These are phyloP conservation scores for Coffea humblotiana DNA, from an alignment of 305 asterid species.

Conservation along the genomic window DNA sequence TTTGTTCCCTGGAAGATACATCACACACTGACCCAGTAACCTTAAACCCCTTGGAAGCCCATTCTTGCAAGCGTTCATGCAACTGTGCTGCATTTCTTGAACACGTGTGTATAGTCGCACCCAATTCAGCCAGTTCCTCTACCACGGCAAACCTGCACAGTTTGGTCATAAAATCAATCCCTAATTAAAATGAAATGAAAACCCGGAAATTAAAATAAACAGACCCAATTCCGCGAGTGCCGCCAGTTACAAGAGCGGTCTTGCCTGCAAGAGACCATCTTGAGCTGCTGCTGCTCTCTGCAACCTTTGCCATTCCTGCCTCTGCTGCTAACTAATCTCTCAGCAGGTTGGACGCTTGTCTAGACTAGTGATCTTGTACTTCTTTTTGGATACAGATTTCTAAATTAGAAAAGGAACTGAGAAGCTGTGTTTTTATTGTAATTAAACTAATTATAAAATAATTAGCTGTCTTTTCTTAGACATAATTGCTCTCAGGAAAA, in stretches of 20 bases:
- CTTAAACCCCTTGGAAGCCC: slow-evolving; percentile 66
- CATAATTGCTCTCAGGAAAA: too few species aligned
- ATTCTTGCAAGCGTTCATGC: slow-evolving; percentile 60
- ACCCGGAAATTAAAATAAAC: not conserved
- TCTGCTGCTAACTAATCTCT: not conserved
- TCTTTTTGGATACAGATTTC: too few species aligned
- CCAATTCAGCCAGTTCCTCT: slow-evolving; percentile 78
- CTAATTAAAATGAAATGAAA: not conserved
- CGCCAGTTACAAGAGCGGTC: slow-evolving; percentile 92
- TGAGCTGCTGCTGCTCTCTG: slow-evolving; percentile 34
- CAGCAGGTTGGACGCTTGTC: too few species aligned
- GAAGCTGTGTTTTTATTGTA: too few species aligned
- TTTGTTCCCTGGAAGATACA: slow-evolving; percentile 67
- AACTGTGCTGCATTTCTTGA: slow-evolving; percentile 76
- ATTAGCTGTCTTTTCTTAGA: too few species aligned
- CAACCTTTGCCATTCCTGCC: slow-evolving; percentile 45
- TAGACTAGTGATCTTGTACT: too few species aligned
- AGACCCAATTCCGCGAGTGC: slow-evolving; percentile 95
- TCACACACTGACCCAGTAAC: slow-evolving; percentile 79
- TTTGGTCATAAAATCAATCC: not conserved
- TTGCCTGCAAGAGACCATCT: slow-evolving; percentile 87
- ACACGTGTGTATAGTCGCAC: slow-evolving; percentile 81
- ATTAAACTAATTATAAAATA: too few species aligned
- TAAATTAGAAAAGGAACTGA: too few species aligned
- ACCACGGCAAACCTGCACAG: slow-evolving; percentile 62